Conservation (phyloP, 768 basidiomycete genomes). For the Boletus speciosus region DNA sequence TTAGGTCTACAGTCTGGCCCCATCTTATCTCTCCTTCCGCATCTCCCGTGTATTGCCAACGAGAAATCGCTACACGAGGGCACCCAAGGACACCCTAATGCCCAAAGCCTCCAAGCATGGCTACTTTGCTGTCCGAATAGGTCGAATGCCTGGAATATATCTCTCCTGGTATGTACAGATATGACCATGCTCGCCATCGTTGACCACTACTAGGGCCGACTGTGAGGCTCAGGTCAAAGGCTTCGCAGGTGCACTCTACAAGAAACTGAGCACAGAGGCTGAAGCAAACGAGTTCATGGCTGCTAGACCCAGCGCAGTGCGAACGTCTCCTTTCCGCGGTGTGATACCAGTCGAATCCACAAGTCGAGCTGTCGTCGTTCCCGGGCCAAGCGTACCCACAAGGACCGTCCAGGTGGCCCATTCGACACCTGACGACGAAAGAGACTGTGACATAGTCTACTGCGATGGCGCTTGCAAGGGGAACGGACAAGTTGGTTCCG, state of each 20-base stretch:
- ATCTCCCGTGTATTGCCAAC: not conserved
- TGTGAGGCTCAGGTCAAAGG: constrained; percentile 67
- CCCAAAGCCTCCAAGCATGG: constrained; percentile 40
- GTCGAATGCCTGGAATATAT: constrained; percentile 64
- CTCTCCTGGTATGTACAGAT: constrained; percentile 55
- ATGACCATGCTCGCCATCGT: constrained; percentile 25
- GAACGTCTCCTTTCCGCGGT: constrained; percentile 5
- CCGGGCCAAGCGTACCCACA: not conserved
- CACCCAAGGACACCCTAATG: constrained; percentile 22
- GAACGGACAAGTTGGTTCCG: constrained; percentile 65
- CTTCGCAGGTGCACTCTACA: constrained; percentile 56
- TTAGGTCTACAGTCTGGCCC: not conserved
- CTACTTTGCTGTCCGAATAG: constrained; percentile 75
- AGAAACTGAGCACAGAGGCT: constrained; percentile 56
- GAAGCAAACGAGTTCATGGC: constrained; percentile 60
- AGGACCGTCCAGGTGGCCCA: not conserved
- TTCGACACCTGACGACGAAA: constrained; percentile 23
- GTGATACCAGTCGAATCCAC: constrained; percentile 25
- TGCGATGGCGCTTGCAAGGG: constrained; percentile 85
- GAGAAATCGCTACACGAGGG: too few species aligned
- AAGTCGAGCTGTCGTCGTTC: constrained; percentile 10
- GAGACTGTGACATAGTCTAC: constrained; percentile 57
- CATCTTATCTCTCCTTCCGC: not conserved
- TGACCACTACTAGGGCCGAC: constrained; percentile 54
- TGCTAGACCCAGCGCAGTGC: constrained; percentile 27